Conservation (phyloP, 495 filamentous ascomycete species). For the Daldinia bambusicola region DNA sequence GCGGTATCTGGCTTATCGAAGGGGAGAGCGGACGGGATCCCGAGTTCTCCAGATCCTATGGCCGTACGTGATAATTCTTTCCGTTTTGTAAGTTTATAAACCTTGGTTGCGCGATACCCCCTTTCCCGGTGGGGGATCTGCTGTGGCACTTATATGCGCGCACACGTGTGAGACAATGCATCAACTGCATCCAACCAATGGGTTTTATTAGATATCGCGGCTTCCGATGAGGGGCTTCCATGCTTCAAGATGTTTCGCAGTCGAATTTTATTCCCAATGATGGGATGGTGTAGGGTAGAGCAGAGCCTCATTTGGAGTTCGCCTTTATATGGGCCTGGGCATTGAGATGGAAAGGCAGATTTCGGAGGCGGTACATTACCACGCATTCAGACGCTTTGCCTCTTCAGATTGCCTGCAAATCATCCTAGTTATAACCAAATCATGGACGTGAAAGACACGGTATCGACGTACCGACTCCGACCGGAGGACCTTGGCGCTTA, state of each 20-base stretch:
- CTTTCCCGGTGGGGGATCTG: neutral
- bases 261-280: neutral
- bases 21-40: constrained; percentile 63
- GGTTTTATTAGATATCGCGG: neutral
- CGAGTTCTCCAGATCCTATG: constrained; percentile 58
- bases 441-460: neutral
- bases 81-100: too few species aligned
- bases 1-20: constrained; percentile 42
- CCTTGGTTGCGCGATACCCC: neutral
- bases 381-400: neutral
- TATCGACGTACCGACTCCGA: neutral
- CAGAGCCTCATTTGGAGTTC: neutral
- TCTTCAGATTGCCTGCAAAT: neutral
- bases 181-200: neutral
- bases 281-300: neutral
- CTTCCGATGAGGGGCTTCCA: neutral
- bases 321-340: neutral
- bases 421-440: neutral
- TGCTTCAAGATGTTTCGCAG: neutral
- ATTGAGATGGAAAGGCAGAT: neutral
- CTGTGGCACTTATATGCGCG: neutral
- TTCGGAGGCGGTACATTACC: neutral
- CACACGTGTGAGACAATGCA: neutral
- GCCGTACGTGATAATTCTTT: constrained; percentile 49
- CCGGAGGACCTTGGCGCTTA: neutral